Evolutionary conservation across 1,284 basidiomycete genomes (phyloP), one percentile per base, ranked within the genome.

Genomic region (Prillingera fragicola): DNA sequence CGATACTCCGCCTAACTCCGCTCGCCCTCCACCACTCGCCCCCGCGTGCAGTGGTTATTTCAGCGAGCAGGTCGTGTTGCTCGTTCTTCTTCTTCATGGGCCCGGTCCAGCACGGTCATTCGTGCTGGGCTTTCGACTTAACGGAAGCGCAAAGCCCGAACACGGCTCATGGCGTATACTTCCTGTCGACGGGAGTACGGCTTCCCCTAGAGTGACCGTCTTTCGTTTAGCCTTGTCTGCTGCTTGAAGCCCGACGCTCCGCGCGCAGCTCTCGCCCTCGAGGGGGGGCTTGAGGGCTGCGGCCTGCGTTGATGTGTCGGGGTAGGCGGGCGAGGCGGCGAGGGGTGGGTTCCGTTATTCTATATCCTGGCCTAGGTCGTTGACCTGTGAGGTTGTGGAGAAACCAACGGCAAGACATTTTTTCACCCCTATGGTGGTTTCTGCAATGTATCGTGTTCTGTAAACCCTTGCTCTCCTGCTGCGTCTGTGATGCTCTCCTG

Each of bases 301-400:
- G 12, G 32, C 18, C 8, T 33, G 33, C 40, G 51, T 48, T 32
- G 48, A 50, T 41, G 45, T 45, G 48, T 50, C 45, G 41, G 27
- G 34, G 42, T 8, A 33, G 41, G 14, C 26, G 25, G 24, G 8
- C n/a, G 29, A 12, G 28, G 10, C 10, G 3, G 34, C 13, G 12
- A 3, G 26, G 26, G 33, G 21, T 27, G 43, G 46, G 31, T 39
- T 46, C 51, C 52, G 52, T 54, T 54, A 54, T 54, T 54, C 52
- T 54, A 50, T 54, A 50, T 54, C 52, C 52, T 54, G 52, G 52
- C 52, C 52, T 54, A 54, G 52, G 52, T 48, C 52, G 48, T 54
- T 38, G 52, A 48, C 52, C 52, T 13, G 23, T 54, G 45, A 54
- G 52, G 52, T 54, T 54, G 48, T 54, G 52, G 52, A 54, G 48